Conservation (phyloP, 176 grass and related monocot genomes). For the Oryza brachyantha region DNA sequence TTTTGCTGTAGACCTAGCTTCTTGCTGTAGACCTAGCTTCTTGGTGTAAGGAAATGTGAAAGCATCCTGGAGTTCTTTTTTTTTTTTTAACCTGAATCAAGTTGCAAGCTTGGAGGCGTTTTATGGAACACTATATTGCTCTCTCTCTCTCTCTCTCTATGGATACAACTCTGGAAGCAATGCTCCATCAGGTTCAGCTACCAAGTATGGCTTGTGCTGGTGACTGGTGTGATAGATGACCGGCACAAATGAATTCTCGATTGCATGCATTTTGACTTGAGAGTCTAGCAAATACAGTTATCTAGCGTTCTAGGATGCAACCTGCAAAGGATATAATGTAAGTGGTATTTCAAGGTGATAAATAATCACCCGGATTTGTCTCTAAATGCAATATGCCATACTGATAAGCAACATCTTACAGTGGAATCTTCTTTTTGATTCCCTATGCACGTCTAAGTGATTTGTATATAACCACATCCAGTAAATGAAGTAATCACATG, state of each 20-base stretch:
- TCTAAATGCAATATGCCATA: background rate
- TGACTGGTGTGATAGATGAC: no score
- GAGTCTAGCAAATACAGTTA: no score
- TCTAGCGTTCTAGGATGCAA: no score
- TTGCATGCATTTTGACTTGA: background rate
- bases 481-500: conserved; percentile 5
- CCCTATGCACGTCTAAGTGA: conserved; percentile 12
- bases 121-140: no score
- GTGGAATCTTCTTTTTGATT: background rate
- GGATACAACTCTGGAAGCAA: background rate
- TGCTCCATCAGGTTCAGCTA: background rate
- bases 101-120: background rate
- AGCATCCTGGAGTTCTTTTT: background rate
- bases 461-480: background rate
- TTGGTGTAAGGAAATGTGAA: background rate
- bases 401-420: background rate
- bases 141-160: no score
- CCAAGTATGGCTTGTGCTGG: no score
- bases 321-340: background rate
- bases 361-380: background rate
- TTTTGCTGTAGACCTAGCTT: background rate
- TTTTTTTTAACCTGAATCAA: background rate
- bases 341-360: background rate
- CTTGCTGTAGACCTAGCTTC: background rate
- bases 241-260: no score